Conservation (phyloP, 208 protist species). For the Baffinella frigidus region DNA sequence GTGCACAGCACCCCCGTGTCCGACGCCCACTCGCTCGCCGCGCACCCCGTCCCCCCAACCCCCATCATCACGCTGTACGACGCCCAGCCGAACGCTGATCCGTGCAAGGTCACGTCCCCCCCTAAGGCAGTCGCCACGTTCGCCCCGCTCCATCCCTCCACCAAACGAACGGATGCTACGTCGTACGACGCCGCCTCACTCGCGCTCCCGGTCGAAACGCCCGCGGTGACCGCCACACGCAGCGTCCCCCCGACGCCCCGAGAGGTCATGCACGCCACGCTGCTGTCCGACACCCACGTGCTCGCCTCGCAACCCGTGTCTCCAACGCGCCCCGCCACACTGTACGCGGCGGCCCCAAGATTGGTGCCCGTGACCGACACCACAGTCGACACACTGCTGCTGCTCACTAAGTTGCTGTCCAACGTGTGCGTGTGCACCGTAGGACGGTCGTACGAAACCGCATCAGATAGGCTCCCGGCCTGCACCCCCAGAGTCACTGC, state of each 20-base stretch:
- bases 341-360: neutral
- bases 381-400: neutral
- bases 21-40: neutral
- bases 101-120: slow-evolving; percentile 47
- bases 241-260: neutral
- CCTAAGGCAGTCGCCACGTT: too few species aligned
- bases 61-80: neutral
- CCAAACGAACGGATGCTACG: too few species aligned
- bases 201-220: neutral
- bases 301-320: slow-evolving; percentile 42
- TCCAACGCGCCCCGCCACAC: neutral
- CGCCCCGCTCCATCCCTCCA: too few species aligned
- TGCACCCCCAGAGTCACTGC: neutral
- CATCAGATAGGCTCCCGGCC: neutral
- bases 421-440: too few species aligned
- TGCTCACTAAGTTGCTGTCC: neutral
- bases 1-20: neutral
- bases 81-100: neutral
- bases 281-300: slow-evolving; percentile 11
- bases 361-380: neutral
- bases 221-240: neutral
- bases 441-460: neutral
- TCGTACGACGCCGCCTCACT: neutral
- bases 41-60: neutral
- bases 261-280: neutral